These are phyloP conservation scores for Hydrangea macrophylla DNA, from an alignment of 148 eudicot genomes.

Conservation along the genomic window DNA sequence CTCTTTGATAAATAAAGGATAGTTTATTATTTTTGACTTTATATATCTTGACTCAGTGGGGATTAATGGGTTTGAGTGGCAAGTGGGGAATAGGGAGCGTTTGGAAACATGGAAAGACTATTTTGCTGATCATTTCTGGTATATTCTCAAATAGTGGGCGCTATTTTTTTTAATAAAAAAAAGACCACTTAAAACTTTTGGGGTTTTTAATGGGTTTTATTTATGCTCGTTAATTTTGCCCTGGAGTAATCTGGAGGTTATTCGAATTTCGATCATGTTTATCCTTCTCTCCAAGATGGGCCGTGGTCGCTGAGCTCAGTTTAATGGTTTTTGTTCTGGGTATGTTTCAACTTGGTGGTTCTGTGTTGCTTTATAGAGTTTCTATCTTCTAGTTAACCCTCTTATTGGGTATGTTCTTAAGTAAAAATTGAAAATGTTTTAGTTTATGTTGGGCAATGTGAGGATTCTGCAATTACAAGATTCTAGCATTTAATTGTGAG, in stretches of 20 bases:
- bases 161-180: no score
- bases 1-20: neutral
- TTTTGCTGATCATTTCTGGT: neutral
- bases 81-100: neutral
- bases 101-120: conserved; percentile 4
- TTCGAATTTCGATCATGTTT: neutral
- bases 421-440: neutral
- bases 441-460: neutral
- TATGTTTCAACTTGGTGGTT: neutral
- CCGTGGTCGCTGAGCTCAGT: neutral
- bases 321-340: neutral
- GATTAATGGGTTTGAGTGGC: neutral
- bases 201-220: no score
- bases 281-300: neutral
- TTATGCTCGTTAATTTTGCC: neutral
- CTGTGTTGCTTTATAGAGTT: neutral
- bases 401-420: no score
- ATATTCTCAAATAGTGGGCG: neutral
- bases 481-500: neutral
- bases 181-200: no score
- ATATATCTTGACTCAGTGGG: neutral
- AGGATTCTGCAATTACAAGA: neutral
- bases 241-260: neutral
- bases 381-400: no score
- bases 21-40: neutral